Evolutionary conservation across 1,139 yeast genomes (phyloP).

Genomic region (Tardiomyces digboiensis): DNA sequence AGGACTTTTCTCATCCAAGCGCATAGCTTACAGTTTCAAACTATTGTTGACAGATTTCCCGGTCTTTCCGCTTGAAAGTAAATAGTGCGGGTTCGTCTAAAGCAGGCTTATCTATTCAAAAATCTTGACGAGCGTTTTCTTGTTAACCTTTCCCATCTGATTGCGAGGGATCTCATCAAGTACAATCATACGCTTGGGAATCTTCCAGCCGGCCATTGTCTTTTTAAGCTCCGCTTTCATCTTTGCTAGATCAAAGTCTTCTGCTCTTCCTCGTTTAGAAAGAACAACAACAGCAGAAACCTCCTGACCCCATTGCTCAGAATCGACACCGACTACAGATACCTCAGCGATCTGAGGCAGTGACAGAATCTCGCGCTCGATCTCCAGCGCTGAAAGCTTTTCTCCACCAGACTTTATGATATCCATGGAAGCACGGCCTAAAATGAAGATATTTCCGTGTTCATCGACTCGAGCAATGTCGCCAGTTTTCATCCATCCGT

Average conservation of each 20-base stretch:
- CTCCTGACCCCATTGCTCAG: conserved; percentile 20
- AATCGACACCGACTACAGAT: conserved; percentile 27
- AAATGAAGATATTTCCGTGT: conserved; percentile 21
- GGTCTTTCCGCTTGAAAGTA: too few species aligned
- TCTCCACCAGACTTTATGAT: conserved; percentile 30
- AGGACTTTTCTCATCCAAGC: too few species aligned
- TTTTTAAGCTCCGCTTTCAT: conserved; percentile 13
- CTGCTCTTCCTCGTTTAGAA: not conserved
- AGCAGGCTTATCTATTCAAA: too few species aligned
- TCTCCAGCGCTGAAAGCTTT: conserved; percentile 28
- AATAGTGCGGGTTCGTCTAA: too few species aligned
- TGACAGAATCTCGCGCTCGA: conserved; percentile 28
- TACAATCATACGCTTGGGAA: conserved; percentile 17
- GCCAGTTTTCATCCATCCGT: conserved; percentile 30
- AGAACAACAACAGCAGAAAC: conserved; percentile 27
- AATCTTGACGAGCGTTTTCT: conserved; percentile 20
- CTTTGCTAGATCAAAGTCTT: conserved; percentile 6
- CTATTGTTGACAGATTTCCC: too few species aligned
- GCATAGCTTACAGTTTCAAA: too few species aligned
- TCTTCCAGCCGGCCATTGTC: conserved; percentile 22
- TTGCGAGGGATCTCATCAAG: conserved; percentile 22
- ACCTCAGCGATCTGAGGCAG: conserved; percentile 22
- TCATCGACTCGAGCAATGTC: conserved; percentile 27
- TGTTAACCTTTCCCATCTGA: conserved; percentile 29
- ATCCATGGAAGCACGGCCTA: conserved; percentile 31